Evolutionary conservation across 176 grass and related monocot species (phyloP).

Genomic region (Ampelocalamus luodianensis): DNA sequence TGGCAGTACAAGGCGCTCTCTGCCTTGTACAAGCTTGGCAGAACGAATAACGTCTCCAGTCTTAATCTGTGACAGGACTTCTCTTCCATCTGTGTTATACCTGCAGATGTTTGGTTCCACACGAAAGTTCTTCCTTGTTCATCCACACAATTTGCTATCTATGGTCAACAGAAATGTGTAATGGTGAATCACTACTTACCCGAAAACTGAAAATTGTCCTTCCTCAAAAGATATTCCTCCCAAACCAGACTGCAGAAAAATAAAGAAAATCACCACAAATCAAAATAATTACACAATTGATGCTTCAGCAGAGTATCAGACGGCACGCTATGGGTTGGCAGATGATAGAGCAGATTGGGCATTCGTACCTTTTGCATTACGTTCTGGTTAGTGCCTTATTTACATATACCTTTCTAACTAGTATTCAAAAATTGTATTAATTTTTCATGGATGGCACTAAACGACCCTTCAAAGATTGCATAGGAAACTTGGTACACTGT

Average conservation of each 20-base stretch:
- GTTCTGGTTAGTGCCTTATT: neutral
- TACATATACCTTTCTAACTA: neutral
- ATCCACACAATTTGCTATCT: neutral
- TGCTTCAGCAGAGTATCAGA: constrained; percentile 20
- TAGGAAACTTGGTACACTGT: neutral
- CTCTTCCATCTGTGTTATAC: constrained; percentile 75
- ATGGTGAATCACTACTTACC: constrained; percentile 51
- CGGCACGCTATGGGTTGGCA: neutral
- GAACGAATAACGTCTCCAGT: constrained; percentile 84
- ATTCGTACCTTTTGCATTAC: neutral
- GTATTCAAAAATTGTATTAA: neutral
- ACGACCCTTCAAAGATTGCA: neutral
- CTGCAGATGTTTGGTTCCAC: constrained; percentile 48
- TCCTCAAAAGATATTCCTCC: constrained; percentile 98
- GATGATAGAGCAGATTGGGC: constrained; percentile 8
- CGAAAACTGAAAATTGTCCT: constrained; percentile 97
- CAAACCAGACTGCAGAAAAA: constrained; percentile 70
- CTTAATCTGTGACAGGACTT: constrained; percentile 87
- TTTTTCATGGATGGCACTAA: neutral
- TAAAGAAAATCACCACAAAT: neutral
- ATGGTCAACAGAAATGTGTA: constrained; percentile 32
- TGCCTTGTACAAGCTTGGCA: constrained; percentile 79
- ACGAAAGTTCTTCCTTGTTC: neutral
- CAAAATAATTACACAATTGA: neutral
- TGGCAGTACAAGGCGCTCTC: constrained; percentile 76